These are phyloP conservation scores for Wickerhamiella domercqiae DNA, from an alignment of 805 yeast species.

Conservation along the genomic window DNA sequence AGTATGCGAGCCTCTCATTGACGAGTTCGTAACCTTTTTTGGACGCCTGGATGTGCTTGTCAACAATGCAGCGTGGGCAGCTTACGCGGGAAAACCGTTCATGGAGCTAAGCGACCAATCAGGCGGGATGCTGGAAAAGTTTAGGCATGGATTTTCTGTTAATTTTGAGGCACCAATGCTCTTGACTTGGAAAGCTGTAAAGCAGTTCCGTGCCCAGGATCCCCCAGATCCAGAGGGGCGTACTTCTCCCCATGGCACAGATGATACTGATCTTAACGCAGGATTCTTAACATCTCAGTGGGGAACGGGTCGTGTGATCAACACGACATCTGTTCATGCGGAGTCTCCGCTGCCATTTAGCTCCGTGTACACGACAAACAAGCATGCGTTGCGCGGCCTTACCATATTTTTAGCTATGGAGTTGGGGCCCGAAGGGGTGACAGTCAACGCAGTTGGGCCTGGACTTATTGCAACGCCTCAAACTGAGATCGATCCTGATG, in stretches of 20 bases:
- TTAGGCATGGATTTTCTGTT: constrained; percentile 11
- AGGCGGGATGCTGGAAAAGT: constrained; percentile 4
- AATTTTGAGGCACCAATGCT: constrained; percentile 10
- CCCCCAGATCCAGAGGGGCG: constrained; percentile 6
- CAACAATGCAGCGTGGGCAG: constrained; percentile 13
- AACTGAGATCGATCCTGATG: constrained; percentile 10
- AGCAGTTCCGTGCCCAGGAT: constrained; percentile 8
- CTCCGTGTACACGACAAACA: constrained; percentile 9
- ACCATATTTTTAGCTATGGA: constrained; percentile 10
- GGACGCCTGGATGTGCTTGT: constrained; percentile 13
- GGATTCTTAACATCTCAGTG: constrained; percentile 9
- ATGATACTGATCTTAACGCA: constrained; percentile 6
- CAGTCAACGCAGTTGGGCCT: constrained; percentile 12
- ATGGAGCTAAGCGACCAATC: constrained; percentile 8
- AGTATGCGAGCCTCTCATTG: constrained; percentile 5
- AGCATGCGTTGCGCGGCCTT: constrained; percentile 11
- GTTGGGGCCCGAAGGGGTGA: constrained; percentile 12
- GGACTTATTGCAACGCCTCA: constrained; percentile 13
- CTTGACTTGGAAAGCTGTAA: constrained; percentile 10
- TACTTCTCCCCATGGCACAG: not conserved
- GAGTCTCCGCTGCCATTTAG: constrained; percentile 10
- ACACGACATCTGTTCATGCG: constrained; percentile 12
- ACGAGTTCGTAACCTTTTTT: constrained; percentile 5
- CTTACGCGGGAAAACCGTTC: constrained; percentile 9
- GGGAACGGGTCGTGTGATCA: constrained; percentile 13